phyloP scores from a whole-genome alignment of 148 eudicot species.

The Silene latifolia region DNA sequence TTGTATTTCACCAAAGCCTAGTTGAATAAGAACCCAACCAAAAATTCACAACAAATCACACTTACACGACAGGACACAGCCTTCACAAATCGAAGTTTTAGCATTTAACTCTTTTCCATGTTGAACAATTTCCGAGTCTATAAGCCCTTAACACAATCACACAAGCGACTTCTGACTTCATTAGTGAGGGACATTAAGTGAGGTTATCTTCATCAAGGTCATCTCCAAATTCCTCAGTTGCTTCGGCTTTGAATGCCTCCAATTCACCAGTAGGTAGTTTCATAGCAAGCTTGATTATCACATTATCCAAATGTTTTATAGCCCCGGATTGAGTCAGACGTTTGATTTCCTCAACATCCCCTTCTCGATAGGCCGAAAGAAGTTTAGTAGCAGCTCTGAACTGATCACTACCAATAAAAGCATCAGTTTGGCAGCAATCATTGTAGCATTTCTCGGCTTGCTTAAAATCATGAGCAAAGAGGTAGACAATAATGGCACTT shows the following conservation, averaged over 20 bases:
- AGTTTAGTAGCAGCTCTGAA: conserved; percentile 63
- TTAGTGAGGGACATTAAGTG: conserved; percentile 31
- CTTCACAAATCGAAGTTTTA: background rate
- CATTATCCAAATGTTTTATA: conserved; percentile 62
- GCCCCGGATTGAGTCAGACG: conserved; percentile 54
- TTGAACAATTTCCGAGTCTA: background rate
- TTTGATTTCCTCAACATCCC: conserved; percentile 71
- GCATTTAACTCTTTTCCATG: background rate
- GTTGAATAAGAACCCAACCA: too few species aligned
- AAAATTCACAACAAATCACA: background rate
- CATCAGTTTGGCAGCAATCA: conserved; percentile 78
- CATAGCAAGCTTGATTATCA: conserved; percentile 75
- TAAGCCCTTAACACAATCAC: background rate
- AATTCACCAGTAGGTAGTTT: conserved; percentile 82
- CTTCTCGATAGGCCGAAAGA: conserved; percentile 67
- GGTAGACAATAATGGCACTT: conserved; percentile 82
- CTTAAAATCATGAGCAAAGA: conserved; percentile 68
- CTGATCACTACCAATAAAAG: conserved; percentile 75
- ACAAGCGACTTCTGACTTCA: background rate
- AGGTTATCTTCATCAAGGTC: conserved; percentile 79
- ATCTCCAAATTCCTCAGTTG: conserved; percentile 37
- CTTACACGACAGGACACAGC: background rate
- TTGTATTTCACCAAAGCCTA: too few species aligned
- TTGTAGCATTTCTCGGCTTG: conserved; percentile 85
- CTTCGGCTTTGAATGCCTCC: conserved; percentile 33